Conservation (phyloP, 495 filamentous ascomycete species). For the Hyaloscypha bicolor region DNA sequence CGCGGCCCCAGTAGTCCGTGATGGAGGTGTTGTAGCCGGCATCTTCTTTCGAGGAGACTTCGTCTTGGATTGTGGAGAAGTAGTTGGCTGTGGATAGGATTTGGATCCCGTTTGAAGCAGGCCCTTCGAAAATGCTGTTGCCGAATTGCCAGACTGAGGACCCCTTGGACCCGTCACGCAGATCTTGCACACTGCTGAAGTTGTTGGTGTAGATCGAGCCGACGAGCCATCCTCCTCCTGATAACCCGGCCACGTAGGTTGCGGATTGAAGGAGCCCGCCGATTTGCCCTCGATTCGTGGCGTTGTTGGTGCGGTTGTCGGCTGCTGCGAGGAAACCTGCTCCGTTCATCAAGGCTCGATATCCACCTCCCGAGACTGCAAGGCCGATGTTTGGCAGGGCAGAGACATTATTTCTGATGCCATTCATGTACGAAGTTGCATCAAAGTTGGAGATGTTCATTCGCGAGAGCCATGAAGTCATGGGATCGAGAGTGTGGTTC, state of each 20-base stretch:
- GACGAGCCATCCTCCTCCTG: conserved; percentile 87
- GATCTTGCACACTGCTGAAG: conserved; percentile 70
- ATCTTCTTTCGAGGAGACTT: conserved; percentile 65
- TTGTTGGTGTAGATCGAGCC: conserved; percentile 89
- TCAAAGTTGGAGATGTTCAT: conserved; percentile 79
- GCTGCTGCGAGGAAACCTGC: conserved; percentile 87
- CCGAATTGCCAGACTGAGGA: conserved; percentile 73
- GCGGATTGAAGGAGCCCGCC: conserved; percentile 83
- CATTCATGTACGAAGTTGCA: conserved; percentile 66
- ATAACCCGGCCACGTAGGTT: conserved; percentile 85
- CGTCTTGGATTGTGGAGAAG: conserved; percentile 62
- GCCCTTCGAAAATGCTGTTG: conserved; percentile 75
- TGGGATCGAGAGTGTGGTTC: conserved; percentile 38
- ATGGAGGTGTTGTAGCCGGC: conserved; percentile 77
- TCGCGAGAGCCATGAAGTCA: conserved; percentile 61
- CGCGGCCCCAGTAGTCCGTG: conserved; percentile 88
- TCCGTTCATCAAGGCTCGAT: conserved; percentile 84
- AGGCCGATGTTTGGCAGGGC: conserved; percentile 67
- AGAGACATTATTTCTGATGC: conserved; percentile 51
- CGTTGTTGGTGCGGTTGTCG: conserved; percentile 70
- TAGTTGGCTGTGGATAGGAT: conserved; percentile 58
- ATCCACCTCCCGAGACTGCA: conserved; percentile 72
- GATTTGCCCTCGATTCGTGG: conserved; percentile 68
- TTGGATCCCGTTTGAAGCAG: conserved; percentile 51
- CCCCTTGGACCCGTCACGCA: conserved; percentile 59